A percentile compares a stretch with the other conserved stretches of the same genome.
Evolutionary conservation across 2,329 filamentous ascomycete species (phyloP).

Genomic region (Raffaelea arxii): DNA sequence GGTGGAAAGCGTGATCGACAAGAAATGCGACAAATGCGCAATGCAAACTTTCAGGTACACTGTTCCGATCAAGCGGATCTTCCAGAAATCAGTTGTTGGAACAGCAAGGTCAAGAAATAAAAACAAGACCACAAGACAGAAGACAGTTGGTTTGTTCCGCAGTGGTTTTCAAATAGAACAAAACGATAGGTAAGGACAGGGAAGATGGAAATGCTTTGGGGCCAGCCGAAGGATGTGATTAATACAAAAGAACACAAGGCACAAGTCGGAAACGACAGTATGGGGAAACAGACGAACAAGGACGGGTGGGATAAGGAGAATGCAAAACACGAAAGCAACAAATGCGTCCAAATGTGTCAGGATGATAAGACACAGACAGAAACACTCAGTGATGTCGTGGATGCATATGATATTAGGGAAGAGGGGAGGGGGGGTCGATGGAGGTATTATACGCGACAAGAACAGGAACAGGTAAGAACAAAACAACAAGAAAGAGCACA

Average conservation of each 20-base stretch:
- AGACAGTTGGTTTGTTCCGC: neutral
- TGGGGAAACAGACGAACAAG: neutral
- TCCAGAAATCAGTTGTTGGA: constrained; percentile 7
- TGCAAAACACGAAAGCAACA: neutral
- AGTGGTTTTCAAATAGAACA: neutral
- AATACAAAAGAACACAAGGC: neutral
- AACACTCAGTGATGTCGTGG: neutral
- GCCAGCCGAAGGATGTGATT: constrained; percentile 1
- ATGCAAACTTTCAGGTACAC: constrained; percentile 3
- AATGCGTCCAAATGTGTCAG: neutral
- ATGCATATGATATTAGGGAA: too few species aligned
- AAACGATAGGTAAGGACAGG: neutral
- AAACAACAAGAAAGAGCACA: neutral
- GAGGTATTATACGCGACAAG: neutral
- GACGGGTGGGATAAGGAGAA: too few species aligned
- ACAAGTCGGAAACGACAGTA: neutral
- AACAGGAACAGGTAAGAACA: neutral
- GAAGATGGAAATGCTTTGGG: neutral
- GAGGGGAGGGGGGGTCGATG: neutral
- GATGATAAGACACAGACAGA: neutral
- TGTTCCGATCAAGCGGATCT: constrained; percentile 3
- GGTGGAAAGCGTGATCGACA: constrained; percentile 15
- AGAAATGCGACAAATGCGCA: constrained; percentile 14
- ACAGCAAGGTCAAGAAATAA: too few species aligned
- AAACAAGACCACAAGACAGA: too few species aligned